A percentile compares a stretch with the other conserved stretches of the same genome.
Conservation (phyloP, 495 filamentous ascomycete species). For the Penicillium herquei region DNA sequence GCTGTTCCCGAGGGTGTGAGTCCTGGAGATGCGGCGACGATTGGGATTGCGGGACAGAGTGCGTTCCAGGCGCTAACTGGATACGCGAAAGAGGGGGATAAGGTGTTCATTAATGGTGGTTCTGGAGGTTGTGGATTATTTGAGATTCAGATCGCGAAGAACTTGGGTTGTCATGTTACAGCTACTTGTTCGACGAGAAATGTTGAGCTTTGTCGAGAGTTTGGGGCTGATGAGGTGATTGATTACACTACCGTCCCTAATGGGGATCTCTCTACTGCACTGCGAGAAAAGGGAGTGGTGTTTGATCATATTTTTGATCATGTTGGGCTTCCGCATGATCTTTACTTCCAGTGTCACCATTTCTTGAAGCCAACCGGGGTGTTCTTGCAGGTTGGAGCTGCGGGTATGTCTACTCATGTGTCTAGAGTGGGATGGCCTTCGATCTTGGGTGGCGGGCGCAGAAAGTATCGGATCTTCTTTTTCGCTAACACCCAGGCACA, state of each 20-base stretch:
- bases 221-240: conserved; percentile 68
- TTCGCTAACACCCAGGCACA: conserved; percentile 44
- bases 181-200: conserved; percentile 59
- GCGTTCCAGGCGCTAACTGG: conserved; percentile 59
- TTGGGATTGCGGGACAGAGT: conserved; percentile 57
- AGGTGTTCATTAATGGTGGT: conserved; percentile 68
- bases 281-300: conserved; percentile 49
- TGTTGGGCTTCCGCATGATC: conserved; percentile 45
- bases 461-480: conserved; percentile 47
- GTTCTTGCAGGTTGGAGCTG: conserved; percentile 58
- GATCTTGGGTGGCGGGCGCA: conserved; percentile 63
- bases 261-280: conserved; percentile 43
- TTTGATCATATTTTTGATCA: conserved; percentile 64
- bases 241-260: conserved; percentile 55
- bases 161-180: conserved; percentile 61
- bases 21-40: conserved; percentile 46
- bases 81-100: conserved; percentile 50
- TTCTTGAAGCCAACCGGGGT: conserved; percentile 51
- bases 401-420: conserved; percentile 23
- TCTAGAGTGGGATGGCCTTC: conserved; percentile 45
- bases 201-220: conserved; percentile 49
- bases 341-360: conserved; percentile 56
- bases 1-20: conserved; percentile 51
- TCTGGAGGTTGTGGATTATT: conserved; percentile 62
- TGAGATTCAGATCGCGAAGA: conserved; percentile 66